Conservation (phyloP, 305 asterid species). For the Fraxinus nigra region DNA sequence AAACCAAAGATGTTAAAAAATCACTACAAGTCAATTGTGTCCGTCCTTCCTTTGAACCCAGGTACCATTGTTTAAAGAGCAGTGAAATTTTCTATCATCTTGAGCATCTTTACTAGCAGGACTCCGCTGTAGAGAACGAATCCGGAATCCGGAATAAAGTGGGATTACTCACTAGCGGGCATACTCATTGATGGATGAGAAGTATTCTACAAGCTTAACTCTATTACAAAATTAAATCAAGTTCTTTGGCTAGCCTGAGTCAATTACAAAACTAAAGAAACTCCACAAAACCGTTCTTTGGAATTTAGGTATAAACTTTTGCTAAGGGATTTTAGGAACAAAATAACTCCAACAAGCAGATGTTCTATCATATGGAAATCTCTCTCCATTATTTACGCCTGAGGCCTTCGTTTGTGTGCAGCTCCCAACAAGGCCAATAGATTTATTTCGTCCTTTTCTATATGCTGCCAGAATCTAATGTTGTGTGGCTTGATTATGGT, state of each 20-base stretch:
- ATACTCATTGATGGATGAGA: neutral
- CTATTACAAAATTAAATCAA: neutral
- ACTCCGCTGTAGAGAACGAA: neutral
- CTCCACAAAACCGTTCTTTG: neutral
- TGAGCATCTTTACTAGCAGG: neutral
- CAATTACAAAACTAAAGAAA: neutral
- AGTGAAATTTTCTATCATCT: neutral
- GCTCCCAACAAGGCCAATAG: neutral
- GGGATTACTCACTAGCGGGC: neutral
- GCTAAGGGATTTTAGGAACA: neutral
- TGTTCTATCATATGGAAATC: neutral
- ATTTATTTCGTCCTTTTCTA: neutral
- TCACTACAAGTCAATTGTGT: neutral
- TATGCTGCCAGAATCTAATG: neutral
- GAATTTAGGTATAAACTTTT: neutral
- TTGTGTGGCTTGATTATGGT: neutral
- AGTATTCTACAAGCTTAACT: neutral
- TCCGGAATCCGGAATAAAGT: neutral
- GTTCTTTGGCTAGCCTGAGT: neutral
- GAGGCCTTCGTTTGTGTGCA: neutral
- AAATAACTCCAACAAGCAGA: neutral
- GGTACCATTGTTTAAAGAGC: neutral
- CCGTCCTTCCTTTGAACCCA: neutral
- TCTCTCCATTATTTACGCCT: neutral
- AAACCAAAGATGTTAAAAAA: neutral